Evolutionary conservation across 2,329 filamentous ascomycete genomes (phyloP).

Genomic region (Epichloe typhina): DNA sequence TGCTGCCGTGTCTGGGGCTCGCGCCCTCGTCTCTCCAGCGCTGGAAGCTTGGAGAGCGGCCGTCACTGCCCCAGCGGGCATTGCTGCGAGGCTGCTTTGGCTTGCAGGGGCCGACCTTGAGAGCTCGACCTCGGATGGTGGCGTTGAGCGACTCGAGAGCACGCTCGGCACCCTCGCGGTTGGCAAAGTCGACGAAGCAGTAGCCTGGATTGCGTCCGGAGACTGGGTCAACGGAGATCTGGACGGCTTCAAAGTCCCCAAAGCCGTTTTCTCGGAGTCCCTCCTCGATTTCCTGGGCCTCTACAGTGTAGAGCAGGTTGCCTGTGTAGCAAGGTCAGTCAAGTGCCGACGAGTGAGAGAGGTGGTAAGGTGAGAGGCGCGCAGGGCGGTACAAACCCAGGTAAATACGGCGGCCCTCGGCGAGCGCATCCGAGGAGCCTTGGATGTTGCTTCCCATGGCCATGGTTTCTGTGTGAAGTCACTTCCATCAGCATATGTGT

Average conservation of each 20-base stretch:
- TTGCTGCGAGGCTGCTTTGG: constrained; percentile 28
- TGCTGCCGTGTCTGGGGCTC: background rate
- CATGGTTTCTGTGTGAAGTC: background rate
- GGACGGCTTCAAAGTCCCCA: constrained; percentile 37
- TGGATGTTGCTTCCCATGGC: background rate
- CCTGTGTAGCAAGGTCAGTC: constrained; percentile 9
- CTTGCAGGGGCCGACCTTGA: constrained; percentile 53
- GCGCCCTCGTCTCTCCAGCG: constrained; percentile 32
- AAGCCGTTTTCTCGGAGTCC: constrained; percentile 33
- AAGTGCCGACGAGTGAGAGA: no score
- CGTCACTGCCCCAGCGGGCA: background rate
- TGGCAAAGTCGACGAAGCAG: constrained; percentile 58
- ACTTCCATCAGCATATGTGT: background rate
- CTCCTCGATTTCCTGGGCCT: constrained; percentile 46
- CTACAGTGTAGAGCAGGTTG: constrained; percentile 44
- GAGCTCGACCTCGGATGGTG: constrained; percentile 40
- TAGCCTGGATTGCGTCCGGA: constrained; percentile 52
- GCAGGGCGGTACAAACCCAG: constrained; percentile 27
- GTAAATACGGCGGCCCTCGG: constrained; percentile 38
- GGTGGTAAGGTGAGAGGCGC: no score
- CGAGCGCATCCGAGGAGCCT: constrained; percentile 10
- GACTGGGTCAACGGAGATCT: constrained; percentile 56
- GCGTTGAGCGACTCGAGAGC: constrained; percentile 40
- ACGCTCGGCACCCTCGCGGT: constrained; percentile 39
- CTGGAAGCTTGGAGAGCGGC: constrained; percentile 15